Evolutionary conservation across 1,139 yeast species (phyloP), one percentile per base, ranked within the genome.

Genomic region (Tardiomyces digboiensis): DNA sequence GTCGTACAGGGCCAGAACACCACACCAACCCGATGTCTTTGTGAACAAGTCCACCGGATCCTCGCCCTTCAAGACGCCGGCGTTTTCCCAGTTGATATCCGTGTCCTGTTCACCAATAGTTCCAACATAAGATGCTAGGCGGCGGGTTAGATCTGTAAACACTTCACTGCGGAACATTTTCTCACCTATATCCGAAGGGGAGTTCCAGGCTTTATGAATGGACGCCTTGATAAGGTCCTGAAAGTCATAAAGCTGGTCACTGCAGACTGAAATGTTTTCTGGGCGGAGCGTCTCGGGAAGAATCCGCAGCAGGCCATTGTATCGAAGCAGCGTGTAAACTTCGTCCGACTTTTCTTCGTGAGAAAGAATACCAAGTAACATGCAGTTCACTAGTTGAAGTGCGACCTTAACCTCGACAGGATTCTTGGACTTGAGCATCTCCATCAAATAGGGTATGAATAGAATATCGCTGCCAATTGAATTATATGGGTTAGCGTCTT

Each of bases 1-100:
- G 44, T 61, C 65, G 39, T 52, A 48, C 39, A 61, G 49, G 43
- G 61, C 66, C 18, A 61, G 56, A 47, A 58, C 48, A 10, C 64
- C 64, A 7, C 58, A 57, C 55, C 60, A 53, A 19, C 55, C 48
- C 18, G 50, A 45, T 26, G 44, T 42, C 29, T 38, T 39, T 39
- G 56, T 53, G 45, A 60, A 51, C 41, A 57, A 49, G 5, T 51
- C 48, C n/a, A 49, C 44, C 7, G 60, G 58, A 12, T 46, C 52
- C 13, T 42, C 44, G 19, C 49, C 52, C 14, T 49, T 47, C 4
- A 7, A 42, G 23, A 58, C 50, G 13, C 64, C 62, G 6, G 61
- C 59, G 39, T 52, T 52, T 18, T 42, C 49, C 58, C 61, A 58
- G 39, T 59, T 60, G 13, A 52, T 50, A 13, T 37, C 21, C 20